Evolutionary conservation across 305 asterid genomes (phyloP).

Genomic region (Fraxinus latifolia): DNA sequence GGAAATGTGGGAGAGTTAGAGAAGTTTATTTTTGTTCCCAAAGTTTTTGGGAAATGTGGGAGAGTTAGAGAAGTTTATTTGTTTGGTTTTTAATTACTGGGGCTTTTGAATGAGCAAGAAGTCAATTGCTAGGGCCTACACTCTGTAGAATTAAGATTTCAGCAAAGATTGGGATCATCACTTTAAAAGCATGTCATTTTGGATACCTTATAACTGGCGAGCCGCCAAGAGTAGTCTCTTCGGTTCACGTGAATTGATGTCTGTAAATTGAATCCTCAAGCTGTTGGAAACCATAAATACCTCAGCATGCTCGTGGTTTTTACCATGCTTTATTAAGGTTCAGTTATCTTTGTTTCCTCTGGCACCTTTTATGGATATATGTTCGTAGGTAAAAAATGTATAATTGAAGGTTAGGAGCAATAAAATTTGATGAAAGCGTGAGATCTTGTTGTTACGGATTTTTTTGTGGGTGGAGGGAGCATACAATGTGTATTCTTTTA

Average conservation of each 20-base stretch:
- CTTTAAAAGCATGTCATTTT: neutral
- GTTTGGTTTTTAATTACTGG: neutral
- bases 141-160: slow-evolving; percentile 1
- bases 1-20: slow-evolving; percentile 4
- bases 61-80: slow-evolving; percentile 9
- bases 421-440: neutral
- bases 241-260: slow-evolving; percentile 1
- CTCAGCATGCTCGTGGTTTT: neutral
- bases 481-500: neutral
- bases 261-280: neutral
- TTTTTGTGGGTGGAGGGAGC: neutral
- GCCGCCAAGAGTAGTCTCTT: neutral
- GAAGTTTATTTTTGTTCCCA: neutral
- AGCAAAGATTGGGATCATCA: neutral
- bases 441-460: neutral
- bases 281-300: neutral
- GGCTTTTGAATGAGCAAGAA: neutral
- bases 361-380: neutral
- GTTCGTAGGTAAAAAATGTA: neutral
- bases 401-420: neutral
- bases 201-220: neutral
- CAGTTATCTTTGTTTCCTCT: neutral
- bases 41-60: slow-evolving; percentile 5
- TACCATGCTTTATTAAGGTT: neutral
- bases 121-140: neutral